Evolutionary conservation across 169 alveolate species (phyloP).

Genomic region (Eimeria maxima): DNA sequence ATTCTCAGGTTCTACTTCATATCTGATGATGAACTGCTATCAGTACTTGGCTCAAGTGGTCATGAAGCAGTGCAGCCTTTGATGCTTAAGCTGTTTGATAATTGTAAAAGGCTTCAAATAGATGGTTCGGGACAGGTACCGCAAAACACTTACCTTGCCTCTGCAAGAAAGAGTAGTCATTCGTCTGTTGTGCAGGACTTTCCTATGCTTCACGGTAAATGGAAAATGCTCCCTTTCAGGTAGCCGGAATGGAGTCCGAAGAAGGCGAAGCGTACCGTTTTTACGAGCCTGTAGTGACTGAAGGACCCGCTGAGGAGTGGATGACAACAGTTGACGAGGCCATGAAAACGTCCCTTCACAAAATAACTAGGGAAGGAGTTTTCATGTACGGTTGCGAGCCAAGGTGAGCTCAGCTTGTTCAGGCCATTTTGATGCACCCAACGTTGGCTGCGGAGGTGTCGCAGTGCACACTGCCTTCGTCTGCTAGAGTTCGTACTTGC

Average conservation of each 20-base stretch:
- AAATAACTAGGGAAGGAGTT: constrained; percentile 91
- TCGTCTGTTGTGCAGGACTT: not conserved
- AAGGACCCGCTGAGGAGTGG: constrained; percentile 97
- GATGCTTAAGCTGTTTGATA: constrained; percentile 97
- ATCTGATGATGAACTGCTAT: constrained; percentile 96
- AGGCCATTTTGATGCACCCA: not conserved
- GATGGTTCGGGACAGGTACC: constrained; percentile 64
- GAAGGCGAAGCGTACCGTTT: constrained; percentile 95
- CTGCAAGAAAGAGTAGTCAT: not conserved
- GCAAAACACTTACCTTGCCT: not conserved
- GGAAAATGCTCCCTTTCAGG: constrained; percentile 47
- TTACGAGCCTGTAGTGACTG: constrained; percentile 92
- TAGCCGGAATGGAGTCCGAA: constrained; percentile 95
- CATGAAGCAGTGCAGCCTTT: constrained; percentile 95
- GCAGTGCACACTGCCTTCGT: not conserved
- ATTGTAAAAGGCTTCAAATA: constrained; percentile 92
- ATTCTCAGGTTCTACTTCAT: constrained; percentile 94
- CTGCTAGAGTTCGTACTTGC: not conserved
- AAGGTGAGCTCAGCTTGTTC: constrained; percentile 63
- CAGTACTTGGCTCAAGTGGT: constrained; percentile 95
- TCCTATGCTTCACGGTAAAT: not conserved
- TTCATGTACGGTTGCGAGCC: constrained; percentile 94
- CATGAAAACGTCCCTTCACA: constrained; percentile 93
- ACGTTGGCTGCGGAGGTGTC: not conserved
- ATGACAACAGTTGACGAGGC: constrained; percentile 95